Base-by-base conservation (phyloP, 2,329 filamentous ascomycete species). In the Ophiocordyceps camponoti-rufipedis region DNA sequence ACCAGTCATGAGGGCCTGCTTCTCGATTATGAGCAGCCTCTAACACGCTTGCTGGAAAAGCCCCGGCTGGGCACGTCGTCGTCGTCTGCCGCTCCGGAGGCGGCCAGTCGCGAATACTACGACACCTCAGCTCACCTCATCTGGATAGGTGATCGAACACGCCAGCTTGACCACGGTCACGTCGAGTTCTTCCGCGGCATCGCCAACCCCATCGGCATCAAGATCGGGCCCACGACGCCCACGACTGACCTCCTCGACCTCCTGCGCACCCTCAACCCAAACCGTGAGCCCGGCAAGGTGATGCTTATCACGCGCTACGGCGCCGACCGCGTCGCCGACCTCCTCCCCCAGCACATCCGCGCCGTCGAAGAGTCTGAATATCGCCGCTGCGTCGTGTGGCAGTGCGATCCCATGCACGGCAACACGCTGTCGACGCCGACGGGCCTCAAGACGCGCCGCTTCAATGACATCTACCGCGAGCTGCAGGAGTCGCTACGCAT, bases 371-470 rank as follows among this genome's bases (percentile, higher is more conserved):
- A 72, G 54, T 88, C 83, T 47, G 86, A 80, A 62, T 78, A 77
- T 62, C 61, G 62, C 42, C 62, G 69, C 44, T 65, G 63, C 19
- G 86, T 94, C 4, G 85, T 95, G 54, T 96, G 89, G 89, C 91
- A 96, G 66, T 96, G 89, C 65, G 91, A 98, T 64, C 91, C 91
- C 19, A 98, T 98, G 91, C 91, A 98, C 65, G 91, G 91, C 50
- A 82, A 82, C 64, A 82, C 78, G 35, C 66, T 71, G 41, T 72
- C 75, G 18, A 89, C 85, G 0, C 72, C 76, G 0, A 68, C 74
- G 0, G 87, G 87, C 28, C 77, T 95, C 66, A 98, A 98, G 70
- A 98, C 91, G 2, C 77, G 91, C 14, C 81, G 83, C 46, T 98
- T 98, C 70, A 76, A 75, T 50, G 83, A 91, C 59, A 94, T 98